Evolutionary conservation across 2,329 filamentous ascomycete genomes (phyloP).

Genomic region (Fusarium secorum): DNA sequence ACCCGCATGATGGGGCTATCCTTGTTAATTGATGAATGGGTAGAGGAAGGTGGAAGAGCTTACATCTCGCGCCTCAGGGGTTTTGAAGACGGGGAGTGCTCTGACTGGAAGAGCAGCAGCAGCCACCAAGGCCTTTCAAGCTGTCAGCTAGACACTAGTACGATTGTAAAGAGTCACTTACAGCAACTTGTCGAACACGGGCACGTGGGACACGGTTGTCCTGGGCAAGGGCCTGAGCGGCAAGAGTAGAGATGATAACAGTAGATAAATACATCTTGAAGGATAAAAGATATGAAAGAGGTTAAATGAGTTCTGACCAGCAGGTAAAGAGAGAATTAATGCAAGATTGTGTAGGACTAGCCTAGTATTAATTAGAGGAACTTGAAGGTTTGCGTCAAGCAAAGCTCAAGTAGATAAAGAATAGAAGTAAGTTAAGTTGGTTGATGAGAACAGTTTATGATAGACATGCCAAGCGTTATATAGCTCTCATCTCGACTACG

Average conservation of each 20-base stretch:
- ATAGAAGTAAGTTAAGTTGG: neutral
- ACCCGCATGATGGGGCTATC: neutral
- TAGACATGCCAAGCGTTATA: neutral
- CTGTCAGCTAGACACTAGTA: neutral
- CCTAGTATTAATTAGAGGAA: neutral
- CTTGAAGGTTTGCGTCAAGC: conserved; percentile 13
- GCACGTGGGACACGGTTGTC: neutral
- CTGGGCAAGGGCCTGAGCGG: conserved; percentile 15
- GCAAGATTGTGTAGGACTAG: neutral
- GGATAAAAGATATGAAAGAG: neutral
- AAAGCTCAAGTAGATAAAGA: neutral
- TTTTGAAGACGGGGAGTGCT: conserved; percentile 4
- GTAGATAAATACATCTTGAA: conserved; percentile 16
- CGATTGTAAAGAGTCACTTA: neutral
- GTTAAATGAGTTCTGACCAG: neutral
- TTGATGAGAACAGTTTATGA: neutral
- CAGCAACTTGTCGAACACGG: neutral
- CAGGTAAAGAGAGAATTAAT: neutral
- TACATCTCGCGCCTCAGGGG: conserved; percentile 4
- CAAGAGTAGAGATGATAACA: conserved; percentile 1
- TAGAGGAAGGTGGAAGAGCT: fast-evolving
- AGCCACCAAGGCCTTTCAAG: neutral
- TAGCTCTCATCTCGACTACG: neutral
- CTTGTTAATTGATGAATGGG: neutral
- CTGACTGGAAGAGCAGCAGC: conserved; percentile 8